A percentile compares a stretch with the other conserved stretches of the same genome.
phyloP scores from a whole-genome alignment of 163 green algal species.

The Scenedesmus sp. region DNA sequence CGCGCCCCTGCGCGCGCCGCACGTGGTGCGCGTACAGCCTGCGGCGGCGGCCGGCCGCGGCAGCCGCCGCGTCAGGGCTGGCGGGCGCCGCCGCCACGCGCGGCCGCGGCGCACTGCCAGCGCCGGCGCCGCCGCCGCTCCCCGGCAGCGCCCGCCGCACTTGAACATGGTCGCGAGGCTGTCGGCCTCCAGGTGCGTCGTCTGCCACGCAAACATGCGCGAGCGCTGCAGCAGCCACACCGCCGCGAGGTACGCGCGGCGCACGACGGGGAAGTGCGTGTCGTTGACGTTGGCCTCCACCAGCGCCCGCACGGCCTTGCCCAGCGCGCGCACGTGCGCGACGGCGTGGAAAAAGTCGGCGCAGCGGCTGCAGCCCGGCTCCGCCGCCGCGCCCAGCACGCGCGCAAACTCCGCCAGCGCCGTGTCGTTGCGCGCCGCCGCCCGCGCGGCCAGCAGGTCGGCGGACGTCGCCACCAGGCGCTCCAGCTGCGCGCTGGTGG shows the following conservation, averaged over 20 bases:
- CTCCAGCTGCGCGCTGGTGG: background rate
- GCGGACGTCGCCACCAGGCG: background rate
- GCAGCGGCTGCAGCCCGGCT: slow-evolving; percentile 6
- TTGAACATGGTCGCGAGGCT: slow-evolving; percentile 33
- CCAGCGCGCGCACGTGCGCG: background rate
- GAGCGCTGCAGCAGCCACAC: slow-evolving; percentile 35
- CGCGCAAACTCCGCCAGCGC: background rate
- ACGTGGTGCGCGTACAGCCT: slow-evolving; percentile 32
- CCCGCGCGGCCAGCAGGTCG: background rate
- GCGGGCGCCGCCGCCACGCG: too few relatives aligned
- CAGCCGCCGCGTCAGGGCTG: background rate
- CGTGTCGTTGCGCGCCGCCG: background rate
- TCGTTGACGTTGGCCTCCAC: background rate
- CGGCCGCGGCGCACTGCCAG: too few relatives aligned
- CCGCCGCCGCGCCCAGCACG: background rate
- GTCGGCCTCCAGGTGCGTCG: slow-evolving; percentile 22
- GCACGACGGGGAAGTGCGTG: background rate
- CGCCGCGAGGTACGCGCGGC: slow-evolving; percentile 32
- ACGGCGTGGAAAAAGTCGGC: slow-evolving; percentile 30
- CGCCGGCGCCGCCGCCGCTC: too few relatives aligned
- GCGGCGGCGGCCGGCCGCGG: too few relatives aligned
- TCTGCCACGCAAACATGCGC: slow-evolving; percentile 27
- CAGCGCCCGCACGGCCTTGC: background rate
- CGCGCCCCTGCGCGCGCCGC: slow-evolving; percentile 9
- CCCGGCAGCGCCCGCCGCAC: background rate